Percentiles rank a stretch among this genome's conserved stretches.
These are phyloP conservation scores for Microsporum canis DNA, from an alignment of 2,329 filamentous ascomycete species.

Conservation along the genomic window DNA sequence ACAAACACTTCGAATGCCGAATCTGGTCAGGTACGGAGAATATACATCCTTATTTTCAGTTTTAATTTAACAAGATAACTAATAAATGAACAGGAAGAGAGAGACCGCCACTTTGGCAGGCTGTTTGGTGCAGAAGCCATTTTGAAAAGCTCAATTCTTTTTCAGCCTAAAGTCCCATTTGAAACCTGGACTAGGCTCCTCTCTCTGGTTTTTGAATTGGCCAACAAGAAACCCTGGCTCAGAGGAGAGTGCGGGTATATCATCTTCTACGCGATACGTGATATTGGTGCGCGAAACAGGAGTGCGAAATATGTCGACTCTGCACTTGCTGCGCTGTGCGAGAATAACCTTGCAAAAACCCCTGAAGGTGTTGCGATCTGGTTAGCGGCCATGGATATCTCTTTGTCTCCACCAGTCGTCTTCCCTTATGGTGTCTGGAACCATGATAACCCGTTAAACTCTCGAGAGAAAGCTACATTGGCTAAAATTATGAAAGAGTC, in stretches of 20 bases:
- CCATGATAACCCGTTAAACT: slow-evolving; percentile 57
- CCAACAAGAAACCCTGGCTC: slow-evolving; percentile 76
- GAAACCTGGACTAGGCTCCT: slow-evolving; percentile 50
- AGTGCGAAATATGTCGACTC: slow-evolving; percentile 44
- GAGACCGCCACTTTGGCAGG: slow-evolving; percentile 73
- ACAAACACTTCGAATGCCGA: slow-evolving; percentile 43
- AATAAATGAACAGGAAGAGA: slow-evolving; percentile 60
- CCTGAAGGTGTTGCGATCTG: slow-evolving; percentile 85
- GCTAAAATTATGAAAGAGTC: slow-evolving; percentile 68
- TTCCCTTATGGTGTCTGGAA: slow-evolving; percentile 63
- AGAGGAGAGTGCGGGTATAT: slow-evolving; percentile 78
- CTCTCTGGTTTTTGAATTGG: slow-evolving; percentile 59
- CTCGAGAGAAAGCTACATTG: slow-evolving; percentile 56
- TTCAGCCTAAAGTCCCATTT: slow-evolving; percentile 44
- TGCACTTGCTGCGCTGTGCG: slow-evolving; percentile 51
- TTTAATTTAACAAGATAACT: neutral
- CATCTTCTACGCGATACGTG: slow-evolving; percentile 59
- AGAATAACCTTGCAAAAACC: slow-evolving; percentile 60
- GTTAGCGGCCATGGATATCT: slow-evolving; percentile 57
- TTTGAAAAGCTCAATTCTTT: slow-evolving; percentile 64
- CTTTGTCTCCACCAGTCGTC: slow-evolving; percentile 53
- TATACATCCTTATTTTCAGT: neutral
- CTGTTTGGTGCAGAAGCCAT: slow-evolving; percentile 81
- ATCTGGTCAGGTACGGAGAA: slow-evolving; percentile 40
- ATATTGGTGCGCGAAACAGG: slow-evolving; percentile 33